phyloP scores from a whole-genome alignment of 75 land plant genomes.

The Pinus taeda region DNA sequence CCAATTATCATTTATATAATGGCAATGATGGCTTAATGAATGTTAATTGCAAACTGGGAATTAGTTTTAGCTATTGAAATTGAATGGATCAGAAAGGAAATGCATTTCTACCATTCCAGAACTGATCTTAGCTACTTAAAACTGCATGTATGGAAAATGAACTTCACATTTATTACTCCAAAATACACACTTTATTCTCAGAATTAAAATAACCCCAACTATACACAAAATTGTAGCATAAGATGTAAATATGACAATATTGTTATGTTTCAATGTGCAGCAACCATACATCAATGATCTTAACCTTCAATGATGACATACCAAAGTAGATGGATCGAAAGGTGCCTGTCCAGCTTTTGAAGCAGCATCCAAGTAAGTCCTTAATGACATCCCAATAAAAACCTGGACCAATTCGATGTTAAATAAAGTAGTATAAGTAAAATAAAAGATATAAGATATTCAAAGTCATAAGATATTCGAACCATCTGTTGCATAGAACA shows the following conservation, averaged over 20 bases:
- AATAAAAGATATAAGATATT: not conserved
- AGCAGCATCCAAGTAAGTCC: constrained; percentile 51
- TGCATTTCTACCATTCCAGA: not conserved
- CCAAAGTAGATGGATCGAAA: constrained; percentile 53
- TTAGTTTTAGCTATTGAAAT: too few species aligned
- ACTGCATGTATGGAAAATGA: not conserved
- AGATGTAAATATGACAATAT: not conserved
- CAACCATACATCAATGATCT: not conserved
- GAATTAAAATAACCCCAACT: not conserved
- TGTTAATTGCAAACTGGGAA: not conserved
- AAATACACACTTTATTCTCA: not conserved
- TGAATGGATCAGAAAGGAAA: too few species aligned
- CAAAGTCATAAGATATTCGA: not conserved
- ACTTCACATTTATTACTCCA: not conserved
- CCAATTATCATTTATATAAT: not conserved
- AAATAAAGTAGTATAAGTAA: not conserved
- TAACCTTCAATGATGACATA: constrained; percentile 8
- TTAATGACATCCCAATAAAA: constrained; percentile 42
- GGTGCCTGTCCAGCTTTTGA: constrained; percentile 55
- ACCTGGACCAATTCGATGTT: constrained; percentile 21
- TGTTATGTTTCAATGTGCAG: not conserved
- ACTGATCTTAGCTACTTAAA: not conserved
- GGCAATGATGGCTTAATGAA: not conserved
- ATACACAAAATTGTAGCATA: not conserved
- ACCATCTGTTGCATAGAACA: not conserved